phyloP scores from a whole-genome alignment of 1,284 basidiomycete species.

The Puccinia hordei region DNA sequence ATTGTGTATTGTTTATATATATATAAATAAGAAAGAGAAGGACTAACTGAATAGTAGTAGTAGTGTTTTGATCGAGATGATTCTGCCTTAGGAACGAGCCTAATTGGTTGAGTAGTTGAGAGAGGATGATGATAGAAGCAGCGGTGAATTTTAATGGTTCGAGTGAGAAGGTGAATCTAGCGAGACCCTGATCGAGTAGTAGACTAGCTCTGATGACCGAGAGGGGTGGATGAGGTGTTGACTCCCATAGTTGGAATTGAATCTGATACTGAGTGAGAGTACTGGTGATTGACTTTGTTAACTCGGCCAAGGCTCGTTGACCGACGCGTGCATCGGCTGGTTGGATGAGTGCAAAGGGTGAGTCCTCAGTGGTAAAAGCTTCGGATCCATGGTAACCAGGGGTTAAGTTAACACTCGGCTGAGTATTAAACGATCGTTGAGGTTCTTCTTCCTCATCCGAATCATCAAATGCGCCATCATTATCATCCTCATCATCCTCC shows the following conservation, averaged over 20 bases:
- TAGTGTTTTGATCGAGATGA: not conserved
- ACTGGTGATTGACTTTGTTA: not conserved
- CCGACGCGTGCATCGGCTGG: no score
- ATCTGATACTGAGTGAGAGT: not conserved
- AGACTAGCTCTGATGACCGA: conserved; percentile 9
- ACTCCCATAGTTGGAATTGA: not conserved
- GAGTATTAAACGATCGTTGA: not conserved
- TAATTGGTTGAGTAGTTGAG: not conserved
- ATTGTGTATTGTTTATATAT: not conserved
- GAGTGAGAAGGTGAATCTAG: not conserved
- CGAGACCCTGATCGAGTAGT: conserved; percentile 1
- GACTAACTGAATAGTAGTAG: not conserved
- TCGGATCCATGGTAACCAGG: not conserved
- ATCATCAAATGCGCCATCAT: no score
- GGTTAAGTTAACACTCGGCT: not conserved
- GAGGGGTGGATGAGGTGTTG: not conserved
- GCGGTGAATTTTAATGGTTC: not conserved
- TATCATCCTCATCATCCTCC: not conserved
- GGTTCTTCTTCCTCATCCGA: not conserved
- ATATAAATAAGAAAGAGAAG: not conserved
- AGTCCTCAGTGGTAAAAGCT: not conserved
- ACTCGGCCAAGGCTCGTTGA: not conserved
- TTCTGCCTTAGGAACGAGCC: not conserved
- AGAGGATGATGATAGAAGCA: not conserved
- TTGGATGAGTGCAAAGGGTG: not conserved